Evolutionary conservation across 2,329 filamentous ascomycete species (phyloP).

Genomic region (Ceratocystis cacaofunesta): DNA sequence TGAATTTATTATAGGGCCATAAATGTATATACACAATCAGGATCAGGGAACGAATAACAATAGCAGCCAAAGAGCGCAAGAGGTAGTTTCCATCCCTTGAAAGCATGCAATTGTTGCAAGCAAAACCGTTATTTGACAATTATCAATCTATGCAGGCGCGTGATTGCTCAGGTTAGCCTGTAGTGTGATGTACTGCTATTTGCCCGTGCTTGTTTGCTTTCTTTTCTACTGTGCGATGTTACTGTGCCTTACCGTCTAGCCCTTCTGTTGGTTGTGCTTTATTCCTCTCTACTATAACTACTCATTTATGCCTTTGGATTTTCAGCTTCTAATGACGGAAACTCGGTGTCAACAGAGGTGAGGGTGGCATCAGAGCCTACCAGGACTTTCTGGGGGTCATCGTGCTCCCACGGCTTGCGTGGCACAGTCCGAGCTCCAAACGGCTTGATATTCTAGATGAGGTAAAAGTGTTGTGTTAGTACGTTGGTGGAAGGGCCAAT

Average conservation of each 20-base stretch:
- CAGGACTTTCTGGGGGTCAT: background rate
- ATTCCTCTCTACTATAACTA: background rate
- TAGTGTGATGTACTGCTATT: background rate
- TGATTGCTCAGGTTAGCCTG: too few species aligned
- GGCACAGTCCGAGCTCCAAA: conserved; percentile 14
- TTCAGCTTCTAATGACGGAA: conserved; percentile 9
- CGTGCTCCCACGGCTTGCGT: conserved; percentile 16
- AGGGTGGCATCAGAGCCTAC: background rate
- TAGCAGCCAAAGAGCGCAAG: background rate
- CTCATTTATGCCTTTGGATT: background rate
- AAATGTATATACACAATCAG: background rate
- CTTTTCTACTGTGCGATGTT: background rate
- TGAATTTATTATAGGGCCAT: background rate
- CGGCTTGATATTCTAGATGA: conserved; percentile 12
- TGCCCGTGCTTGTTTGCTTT: background rate
- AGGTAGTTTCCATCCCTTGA: background rate
- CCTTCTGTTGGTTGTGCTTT: background rate
- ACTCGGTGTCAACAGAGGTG: conserved; percentile 11
- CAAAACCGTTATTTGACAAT: background rate
- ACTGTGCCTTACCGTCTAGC: background rate
- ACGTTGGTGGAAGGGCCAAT: background rate
- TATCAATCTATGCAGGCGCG: background rate
- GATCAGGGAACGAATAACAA: background rate
- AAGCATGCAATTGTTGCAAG: background rate
- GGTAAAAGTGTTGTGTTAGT: conserved; percentile 24